phyloP scores from a whole-genome alignment of 2,329 filamentous ascomycete genomes.

The Rutstroemia sydowiana region DNA sequence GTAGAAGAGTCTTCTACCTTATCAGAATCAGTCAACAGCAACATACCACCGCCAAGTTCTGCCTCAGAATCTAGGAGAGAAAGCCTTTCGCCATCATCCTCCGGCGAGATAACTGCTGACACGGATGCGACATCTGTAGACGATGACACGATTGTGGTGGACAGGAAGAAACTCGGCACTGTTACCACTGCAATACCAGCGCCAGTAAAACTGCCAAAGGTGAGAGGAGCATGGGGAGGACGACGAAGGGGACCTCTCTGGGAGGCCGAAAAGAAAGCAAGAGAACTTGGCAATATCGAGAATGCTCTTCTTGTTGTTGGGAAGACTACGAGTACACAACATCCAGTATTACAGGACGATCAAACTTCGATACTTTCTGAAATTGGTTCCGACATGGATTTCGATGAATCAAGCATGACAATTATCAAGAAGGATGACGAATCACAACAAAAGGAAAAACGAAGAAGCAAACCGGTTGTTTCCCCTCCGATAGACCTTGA shows the following conservation, averaged over 20 bases:
- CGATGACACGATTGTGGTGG: conserved; percentile 28
- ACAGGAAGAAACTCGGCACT: not conserved
- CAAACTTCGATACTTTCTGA: conserved; percentile 10
- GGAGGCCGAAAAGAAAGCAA: conserved; percentile 7
- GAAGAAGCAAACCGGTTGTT: conserved; percentile 13
- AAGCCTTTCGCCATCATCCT: conserved; percentile 10
- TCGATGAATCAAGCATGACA: conserved; percentile 12
- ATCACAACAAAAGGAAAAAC: not conserved
- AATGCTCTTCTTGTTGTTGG: not conserved
- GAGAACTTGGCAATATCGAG: not conserved
- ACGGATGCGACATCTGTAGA: conserved; percentile 31
- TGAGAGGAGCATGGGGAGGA: conserved; percentile 5
- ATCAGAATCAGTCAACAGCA: not conserved
- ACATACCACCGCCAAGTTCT: conserved; percentile 14
- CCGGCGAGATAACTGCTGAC: conserved; percentile 12
- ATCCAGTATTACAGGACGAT: conserved; percentile 7
- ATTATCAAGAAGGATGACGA: conserved; percentile 6
- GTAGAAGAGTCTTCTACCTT: conserved; percentile 7
- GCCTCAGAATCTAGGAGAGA: conserved; percentile 8
- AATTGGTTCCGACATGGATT: conserved; percentile 9
- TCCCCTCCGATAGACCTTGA: conserved; percentile 20
- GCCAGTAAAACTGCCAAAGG: not conserved
- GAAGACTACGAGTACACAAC: not conserved
- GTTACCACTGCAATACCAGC: not conserved
- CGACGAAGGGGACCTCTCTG: conserved; percentile 6